Evolutionary conservation across 1,284 basidiomycete genomes (phyloP).

Genomic region (Rhodotorula sp.): DNA sequence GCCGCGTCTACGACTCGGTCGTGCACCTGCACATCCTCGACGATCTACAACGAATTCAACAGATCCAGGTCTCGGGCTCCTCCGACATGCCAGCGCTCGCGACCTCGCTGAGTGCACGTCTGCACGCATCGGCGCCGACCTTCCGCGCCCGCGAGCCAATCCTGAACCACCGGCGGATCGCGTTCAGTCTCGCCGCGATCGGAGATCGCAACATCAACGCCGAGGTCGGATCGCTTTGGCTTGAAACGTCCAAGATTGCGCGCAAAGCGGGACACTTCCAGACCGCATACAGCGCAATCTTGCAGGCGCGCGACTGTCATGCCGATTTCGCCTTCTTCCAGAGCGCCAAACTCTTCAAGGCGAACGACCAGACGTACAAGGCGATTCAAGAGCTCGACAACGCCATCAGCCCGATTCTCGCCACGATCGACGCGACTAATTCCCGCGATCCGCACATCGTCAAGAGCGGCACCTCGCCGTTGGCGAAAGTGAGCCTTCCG

Average conservation of each 20-base stretch:
- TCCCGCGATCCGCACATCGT: constrained; percentile 5
- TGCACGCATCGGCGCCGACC: constrained; percentile 78
- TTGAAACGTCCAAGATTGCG: constrained; percentile 90
- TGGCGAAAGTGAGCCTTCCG: constrained; percentile 63
- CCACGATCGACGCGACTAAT: constrained; percentile 8
- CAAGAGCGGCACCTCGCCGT: constrained; percentile 6
- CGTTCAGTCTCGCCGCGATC: constrained; percentile 61
- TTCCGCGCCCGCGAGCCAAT: constrained; percentile 91
- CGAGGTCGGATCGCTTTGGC: constrained; percentile 82
- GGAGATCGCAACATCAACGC: constrained; percentile 44
- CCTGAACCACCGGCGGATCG: constrained; percentile 83
- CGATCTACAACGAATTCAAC: constrained; percentile 79
- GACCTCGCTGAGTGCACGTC: constrained; percentile 51
- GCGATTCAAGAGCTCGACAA: constrained; percentile 88
- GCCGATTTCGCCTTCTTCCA: constrained; percentile 84
- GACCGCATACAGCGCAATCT: constrained; percentile 92
- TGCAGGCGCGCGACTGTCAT: constrained; percentile 80
- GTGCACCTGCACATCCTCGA: constrained; percentile 84
- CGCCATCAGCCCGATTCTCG: constrained; percentile 56
- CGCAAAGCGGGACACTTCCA: constrained; percentile 93
- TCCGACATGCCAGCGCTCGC: constrained; percentile 9
- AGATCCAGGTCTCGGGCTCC: constrained; percentile 46
- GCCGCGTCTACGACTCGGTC: constrained; percentile 80
- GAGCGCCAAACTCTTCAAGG: constrained; percentile 81
- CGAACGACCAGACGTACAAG: constrained; percentile 76